phyloP scores from a whole-genome alignment of 768 basidiomycete species.

The Kwoniella pini region DNA sequence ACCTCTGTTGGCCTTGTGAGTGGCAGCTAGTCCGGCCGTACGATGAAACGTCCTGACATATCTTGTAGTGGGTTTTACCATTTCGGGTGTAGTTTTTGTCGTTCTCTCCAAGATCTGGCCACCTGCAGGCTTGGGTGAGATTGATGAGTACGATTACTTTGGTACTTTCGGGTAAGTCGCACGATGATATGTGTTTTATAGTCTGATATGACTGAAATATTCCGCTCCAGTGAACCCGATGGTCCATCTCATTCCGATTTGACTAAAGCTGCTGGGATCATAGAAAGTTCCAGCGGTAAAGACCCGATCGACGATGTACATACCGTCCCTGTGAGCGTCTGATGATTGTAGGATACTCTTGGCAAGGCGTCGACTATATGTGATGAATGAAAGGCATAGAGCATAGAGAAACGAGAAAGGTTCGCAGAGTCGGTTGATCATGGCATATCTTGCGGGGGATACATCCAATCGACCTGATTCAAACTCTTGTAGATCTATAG shows the following conservation, averaged over 20 bases:
- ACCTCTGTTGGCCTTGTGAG: slow-evolving; percentile 28
- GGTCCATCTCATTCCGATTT: not conserved
- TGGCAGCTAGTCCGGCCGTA: not conserved
- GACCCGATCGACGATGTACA: not conserved
- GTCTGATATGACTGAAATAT: too few species aligned
- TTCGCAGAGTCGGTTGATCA: too few species aligned
- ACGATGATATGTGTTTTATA: too few species aligned
- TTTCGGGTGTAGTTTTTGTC: slow-evolving; percentile 30
- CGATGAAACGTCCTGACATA: not conserved
- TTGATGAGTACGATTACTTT: slow-evolving; percentile 40
- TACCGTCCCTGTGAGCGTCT: not conserved
- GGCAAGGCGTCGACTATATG: too few species aligned
- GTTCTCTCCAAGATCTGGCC: slow-evolving; percentile 34
- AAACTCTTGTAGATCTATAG: too few species aligned
- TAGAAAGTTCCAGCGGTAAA: not conserved
- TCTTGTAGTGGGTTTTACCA: slow-evolving; percentile 26
- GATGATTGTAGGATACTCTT: not conserved
- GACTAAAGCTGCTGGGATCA: not conserved
- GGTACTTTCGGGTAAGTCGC: slow-evolving; percentile 35
- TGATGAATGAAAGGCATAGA: too few species aligned
- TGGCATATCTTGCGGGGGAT: too few species aligned
- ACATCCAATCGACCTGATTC: too few species aligned
- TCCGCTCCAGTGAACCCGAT: not conserved
- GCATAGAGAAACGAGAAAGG: too few species aligned
- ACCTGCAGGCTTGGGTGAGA: slow-evolving; percentile 22